A percentile compares a stretch with the other conserved stretches of the same genome.
Evolutionary conservation across 306 rosid genomes (phyloP).

Genomic region (Mucuna pruriens): DNA sequence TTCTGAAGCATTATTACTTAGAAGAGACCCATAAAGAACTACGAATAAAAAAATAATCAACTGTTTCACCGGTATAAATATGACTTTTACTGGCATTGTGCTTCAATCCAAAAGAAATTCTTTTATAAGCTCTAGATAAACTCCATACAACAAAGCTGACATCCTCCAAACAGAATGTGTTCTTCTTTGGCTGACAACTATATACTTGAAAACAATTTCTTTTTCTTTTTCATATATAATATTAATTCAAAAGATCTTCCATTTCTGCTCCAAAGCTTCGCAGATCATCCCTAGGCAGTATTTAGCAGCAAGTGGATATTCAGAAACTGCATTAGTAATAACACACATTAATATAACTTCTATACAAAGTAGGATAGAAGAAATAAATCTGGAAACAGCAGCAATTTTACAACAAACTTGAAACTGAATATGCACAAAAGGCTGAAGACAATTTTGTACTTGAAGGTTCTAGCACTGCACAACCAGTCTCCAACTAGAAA

Average conservation of each 20-base stretch:
- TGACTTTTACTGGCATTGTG: too few relatives aligned
- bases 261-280: conserved; percentile 39
- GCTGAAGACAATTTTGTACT: not conserved
- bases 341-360: not conserved
- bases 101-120: too few relatives aligned
- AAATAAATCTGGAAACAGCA: not conserved
- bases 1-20: too few relatives aligned
- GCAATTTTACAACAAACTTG: not conserved
- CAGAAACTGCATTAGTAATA: conserved; percentile 22
- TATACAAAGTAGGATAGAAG: not conserved
- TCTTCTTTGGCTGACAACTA: too few relatives aligned
- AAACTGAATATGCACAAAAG: not conserved
- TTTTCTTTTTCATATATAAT: not conserved
- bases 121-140: too few relatives aligned
- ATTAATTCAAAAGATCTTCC: conserved; percentile 23
- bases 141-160: too few relatives aligned
- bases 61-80: too few relatives aligned
- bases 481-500: not conserved
- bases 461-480: not conserved
- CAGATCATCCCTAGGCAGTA: conserved; percentile 21
- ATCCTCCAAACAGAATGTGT: too few relatives aligned
- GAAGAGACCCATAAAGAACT: too few relatives aligned
- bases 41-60: too few relatives aligned
- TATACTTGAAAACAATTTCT: too few relatives aligned
- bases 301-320: conserved; percentile 32